Percentiles rank a stretch among this genome's conserved stretches.
phyloP scores from a whole-genome alignment of 2,329 filamentous ascomycete genomes.

The Fusarium sp. region DNA sequence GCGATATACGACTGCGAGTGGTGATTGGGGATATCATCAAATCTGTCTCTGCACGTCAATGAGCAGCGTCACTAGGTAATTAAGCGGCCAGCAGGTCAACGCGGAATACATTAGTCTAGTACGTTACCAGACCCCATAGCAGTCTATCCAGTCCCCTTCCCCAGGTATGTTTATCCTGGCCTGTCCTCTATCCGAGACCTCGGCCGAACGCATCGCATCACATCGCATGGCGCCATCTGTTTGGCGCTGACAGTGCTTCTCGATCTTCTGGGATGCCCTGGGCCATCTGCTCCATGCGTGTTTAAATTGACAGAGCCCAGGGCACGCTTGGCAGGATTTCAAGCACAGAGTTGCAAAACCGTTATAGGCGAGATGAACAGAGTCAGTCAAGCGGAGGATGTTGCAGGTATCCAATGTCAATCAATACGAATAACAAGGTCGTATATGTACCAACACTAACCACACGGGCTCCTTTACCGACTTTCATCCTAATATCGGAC shows the following conservation, averaged over 20 bases:
- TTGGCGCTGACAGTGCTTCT: slow-evolving; percentile 28
- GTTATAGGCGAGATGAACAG: slow-evolving; percentile 17
- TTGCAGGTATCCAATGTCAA: no score
- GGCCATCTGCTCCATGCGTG: slow-evolving; percentile 32
- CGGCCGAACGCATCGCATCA: slow-evolving; percentile 38
- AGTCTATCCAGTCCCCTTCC: slow-evolving; percentile 9
- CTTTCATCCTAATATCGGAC: slow-evolving; percentile 9
- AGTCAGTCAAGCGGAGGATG: not conserved
- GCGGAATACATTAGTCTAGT: not conserved
- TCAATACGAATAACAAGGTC: no score
- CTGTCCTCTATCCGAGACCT: slow-evolving; percentile 29
- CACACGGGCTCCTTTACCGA: slow-evolving; percentile 5
- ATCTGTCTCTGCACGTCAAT: not conserved
- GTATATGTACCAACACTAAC: not conserved
- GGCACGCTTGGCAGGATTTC: slow-evolving; percentile 23
- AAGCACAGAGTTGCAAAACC: slow-evolving; percentile 3
- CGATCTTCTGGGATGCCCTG: slow-evolving; percentile 24
- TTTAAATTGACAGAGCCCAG: slow-evolving; percentile 11
- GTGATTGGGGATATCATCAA: slow-evolving; percentile 25
- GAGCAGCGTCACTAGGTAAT: not conserved
- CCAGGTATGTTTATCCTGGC: slow-evolving; percentile 17
- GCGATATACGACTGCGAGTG: slow-evolving; percentile 18
- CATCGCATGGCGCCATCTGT: slow-evolving; percentile 40
- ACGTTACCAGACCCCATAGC: slow-evolving; percentile 12
- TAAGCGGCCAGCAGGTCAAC: not conserved